These are phyloP conservation scores for Stagonosporopsis chrysanthemi DNA, from an alignment of 2,329 filamentous ascomycete genomes.

Conservation along the genomic window DNA sequence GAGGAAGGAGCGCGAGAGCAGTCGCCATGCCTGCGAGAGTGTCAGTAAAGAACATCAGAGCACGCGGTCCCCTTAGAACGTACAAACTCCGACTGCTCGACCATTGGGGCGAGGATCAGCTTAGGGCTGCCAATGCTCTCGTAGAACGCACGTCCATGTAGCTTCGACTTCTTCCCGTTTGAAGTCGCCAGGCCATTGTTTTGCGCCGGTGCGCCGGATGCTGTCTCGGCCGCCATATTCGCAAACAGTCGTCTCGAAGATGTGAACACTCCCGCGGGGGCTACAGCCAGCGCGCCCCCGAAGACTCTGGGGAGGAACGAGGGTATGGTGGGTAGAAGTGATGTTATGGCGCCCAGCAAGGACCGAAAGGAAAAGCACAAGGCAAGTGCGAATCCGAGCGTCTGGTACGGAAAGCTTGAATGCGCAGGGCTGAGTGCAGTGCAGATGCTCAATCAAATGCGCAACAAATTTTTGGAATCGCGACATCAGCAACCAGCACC, in stretches of 20 bases:
- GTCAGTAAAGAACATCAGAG: slow-evolving; percentile 15
- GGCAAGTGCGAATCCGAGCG: not conserved
- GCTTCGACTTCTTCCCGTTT: slow-evolving; percentile 57
- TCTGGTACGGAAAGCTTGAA: not conserved
- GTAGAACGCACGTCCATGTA: slow-evolving; percentile 89
- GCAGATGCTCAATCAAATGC: not conserved
- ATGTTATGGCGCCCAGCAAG: not conserved
- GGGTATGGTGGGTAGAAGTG: slow-evolving; percentile 30
- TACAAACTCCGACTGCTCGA: slow-evolving; percentile 98
- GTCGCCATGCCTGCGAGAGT: slow-evolving; percentile 81
- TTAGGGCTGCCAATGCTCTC: slow-evolving; percentile 93
- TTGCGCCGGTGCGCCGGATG: slow-evolving; percentile 15
- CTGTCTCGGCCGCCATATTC: slow-evolving; percentile 29
- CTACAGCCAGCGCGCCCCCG: slow-evolving; percentile 33
- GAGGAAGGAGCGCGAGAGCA: slow-evolving; percentile 93
- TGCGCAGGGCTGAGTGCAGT: not conserved
- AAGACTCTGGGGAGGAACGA: slow-evolving; percentile 21
- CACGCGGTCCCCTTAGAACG: slow-evolving; percentile 46
- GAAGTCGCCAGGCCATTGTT: slow-evolving; percentile 19
- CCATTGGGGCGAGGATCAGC: slow-evolving; percentile 93
- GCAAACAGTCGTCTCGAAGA: slow-evolving; percentile 19
- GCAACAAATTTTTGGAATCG: slow-evolving; percentile 13
- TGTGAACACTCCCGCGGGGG: slow-evolving; percentile 20
- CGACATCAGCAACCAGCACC: slow-evolving; percentile 21
- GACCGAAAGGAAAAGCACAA: not conserved